phyloP scores from a whole-genome alignment of 352 stramenopile genomes.

The Achlya hypogyna region DNA sequence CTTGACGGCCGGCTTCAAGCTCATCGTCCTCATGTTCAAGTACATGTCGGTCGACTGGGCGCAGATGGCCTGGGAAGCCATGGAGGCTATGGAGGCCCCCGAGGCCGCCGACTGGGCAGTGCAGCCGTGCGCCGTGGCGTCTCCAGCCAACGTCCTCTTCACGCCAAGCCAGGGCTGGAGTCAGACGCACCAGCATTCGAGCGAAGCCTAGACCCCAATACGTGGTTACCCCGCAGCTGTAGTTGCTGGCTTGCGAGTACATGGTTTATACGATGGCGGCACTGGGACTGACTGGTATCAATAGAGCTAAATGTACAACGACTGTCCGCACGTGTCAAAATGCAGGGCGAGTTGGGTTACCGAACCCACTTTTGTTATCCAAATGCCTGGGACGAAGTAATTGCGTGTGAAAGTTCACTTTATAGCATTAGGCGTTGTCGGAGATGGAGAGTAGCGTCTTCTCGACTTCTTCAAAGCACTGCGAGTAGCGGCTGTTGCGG shows the following conservation, averaged over 20 bases:
- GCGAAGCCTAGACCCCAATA: too few relatives aligned
- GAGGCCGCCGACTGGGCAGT: not conserved
- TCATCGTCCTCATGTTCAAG: conserved; percentile 32
- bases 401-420: too few relatives aligned
- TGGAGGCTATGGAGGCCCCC: conserved; percentile 35
- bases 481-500: conserved; percentile 43
- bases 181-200: not conserved
- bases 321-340: too few relatives aligned
- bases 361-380: too few relatives aligned
- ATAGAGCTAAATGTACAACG: too few relatives aligned
- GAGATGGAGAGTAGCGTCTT: conserved; percentile 72
- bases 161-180: not conserved
- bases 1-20: conserved; percentile 36
- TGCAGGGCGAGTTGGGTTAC: too few relatives aligned
- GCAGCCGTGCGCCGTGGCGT: not conserved
- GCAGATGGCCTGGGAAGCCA: conserved; percentile 34
- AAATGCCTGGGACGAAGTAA: too few relatives aligned
- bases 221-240: too few relatives aligned
- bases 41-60: conserved; percentile 31
- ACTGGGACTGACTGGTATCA: too few relatives aligned
- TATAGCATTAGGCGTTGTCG: conserved; percentile 77
- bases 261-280: too few relatives aligned
- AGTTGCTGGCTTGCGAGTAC: too few relatives aligned
- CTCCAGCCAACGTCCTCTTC: not conserved
- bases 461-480: conserved; percentile 77